Conservation (phyloP, 1,284 basidiomycete species). For the Gastroboletus turbinatus region DNA sequence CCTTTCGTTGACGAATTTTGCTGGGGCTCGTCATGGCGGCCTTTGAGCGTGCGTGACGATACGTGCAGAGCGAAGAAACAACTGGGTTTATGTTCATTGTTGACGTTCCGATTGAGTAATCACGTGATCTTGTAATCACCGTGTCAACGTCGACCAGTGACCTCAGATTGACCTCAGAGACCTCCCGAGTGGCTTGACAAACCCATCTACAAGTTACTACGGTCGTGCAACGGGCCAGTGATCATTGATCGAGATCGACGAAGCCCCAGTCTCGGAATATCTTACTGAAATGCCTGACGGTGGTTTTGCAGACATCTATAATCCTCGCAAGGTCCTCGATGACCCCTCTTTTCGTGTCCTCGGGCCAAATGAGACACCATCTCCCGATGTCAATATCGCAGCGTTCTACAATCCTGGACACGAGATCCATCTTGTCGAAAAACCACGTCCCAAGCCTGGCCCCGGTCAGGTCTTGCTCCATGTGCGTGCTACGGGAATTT, state of each 20-base stretch:
- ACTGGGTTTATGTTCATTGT: slow-evolving; percentile 2
- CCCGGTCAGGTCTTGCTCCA: slow-evolving; percentile 61
- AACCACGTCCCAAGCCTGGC: slow-evolving; percentile 55
- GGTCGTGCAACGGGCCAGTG: too few species aligned
- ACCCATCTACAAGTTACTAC: too few species aligned
- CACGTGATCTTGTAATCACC: slow-evolving; percentile 19
- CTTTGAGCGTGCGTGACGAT: slow-evolving; percentile 3
- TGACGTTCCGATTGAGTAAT: slow-evolving; percentile 3
- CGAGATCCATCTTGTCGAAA: slow-evolving; percentile 61
- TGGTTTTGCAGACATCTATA: slow-evolving; percentile 44
- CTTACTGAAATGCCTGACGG: slow-evolving; percentile 22
- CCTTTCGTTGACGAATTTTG: slow-evolving; percentile 35
- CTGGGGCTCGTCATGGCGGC: slow-evolving; percentile 34
- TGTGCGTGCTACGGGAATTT: slow-evolving; percentile 64
- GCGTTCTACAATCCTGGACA: slow-evolving; percentile 60
- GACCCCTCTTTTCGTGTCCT: slow-evolving; percentile 52
- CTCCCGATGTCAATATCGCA: slow-evolving; percentile 49
- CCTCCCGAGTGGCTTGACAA: too few species aligned
- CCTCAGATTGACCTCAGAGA: too few species aligned
- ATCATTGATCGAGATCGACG: background rate
- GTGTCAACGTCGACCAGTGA: too few species aligned
- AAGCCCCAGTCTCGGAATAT: background rate
- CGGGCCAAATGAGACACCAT: slow-evolving; percentile 45
- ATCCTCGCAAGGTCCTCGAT: slow-evolving; percentile 52
- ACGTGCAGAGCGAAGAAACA: slow-evolving; percentile 6